Conservation (phyloP, 495 filamentous ascomycete genomes). For the Tuber magnatum region DNA sequence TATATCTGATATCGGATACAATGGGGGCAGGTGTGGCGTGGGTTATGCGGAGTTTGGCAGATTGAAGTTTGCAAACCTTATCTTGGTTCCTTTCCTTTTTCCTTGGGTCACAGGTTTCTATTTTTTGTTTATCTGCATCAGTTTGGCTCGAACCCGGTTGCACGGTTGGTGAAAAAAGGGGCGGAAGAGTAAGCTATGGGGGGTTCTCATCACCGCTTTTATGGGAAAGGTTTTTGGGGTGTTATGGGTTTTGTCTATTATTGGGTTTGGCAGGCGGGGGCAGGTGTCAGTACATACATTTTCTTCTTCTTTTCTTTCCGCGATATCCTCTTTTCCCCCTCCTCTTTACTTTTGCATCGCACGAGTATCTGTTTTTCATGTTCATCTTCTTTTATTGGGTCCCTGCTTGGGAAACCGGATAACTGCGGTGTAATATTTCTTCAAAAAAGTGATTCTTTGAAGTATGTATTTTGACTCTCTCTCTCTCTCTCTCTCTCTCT, state of each 20-base stretch:
- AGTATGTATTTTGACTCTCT: constrained; percentile 6
- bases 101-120: background rate
- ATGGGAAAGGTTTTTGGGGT: constrained; percentile 1
- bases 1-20: constrained; percentile 7
- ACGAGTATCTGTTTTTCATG: constrained; percentile 1
- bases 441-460: constrained; percentile 1
- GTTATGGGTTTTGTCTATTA: constrained; percentile 4
- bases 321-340: background rate
- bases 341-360: background rate
- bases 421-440: background rate
- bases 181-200: background rate
- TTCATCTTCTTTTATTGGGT: background rate
- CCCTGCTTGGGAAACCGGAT: background rate
- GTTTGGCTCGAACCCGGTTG: background rate
- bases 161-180: background rate
- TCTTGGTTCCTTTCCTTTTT: constrained; percentile 1
- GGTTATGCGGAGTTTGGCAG: constrained; percentile 9
- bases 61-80: background rate
- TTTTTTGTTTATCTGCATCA: background rate
- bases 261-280: background rate
- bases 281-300: background rate
- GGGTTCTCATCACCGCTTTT: background rate
- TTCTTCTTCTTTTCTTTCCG: background rate
- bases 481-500: no score
- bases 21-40: background rate